These are phyloP conservation scores for Flaveria linearis DNA, from an alignment of 129 eudicot genomes.

Conservation along the genomic window DNA sequence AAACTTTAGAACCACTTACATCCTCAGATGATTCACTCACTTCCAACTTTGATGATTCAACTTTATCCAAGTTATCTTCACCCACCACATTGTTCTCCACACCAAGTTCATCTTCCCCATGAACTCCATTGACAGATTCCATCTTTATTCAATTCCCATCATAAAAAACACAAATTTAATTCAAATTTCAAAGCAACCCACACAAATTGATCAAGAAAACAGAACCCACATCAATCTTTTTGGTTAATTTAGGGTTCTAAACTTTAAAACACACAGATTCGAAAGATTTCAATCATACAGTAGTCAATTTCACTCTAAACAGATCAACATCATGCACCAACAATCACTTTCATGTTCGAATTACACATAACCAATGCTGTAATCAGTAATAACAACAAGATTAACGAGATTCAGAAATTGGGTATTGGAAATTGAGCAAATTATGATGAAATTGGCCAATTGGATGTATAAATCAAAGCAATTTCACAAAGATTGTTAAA, in stretches of 20 bases:
- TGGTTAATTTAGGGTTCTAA: background rate
- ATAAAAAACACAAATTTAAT: constrained; percentile 21
- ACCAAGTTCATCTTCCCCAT: constrained; percentile 48
- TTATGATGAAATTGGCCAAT: constrained; percentile 22
- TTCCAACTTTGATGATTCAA: constrained; percentile 35
- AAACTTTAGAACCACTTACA: constrained; percentile 36
- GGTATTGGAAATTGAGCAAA: constrained; percentile 16
- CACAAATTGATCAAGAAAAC: constrained; percentile 14
- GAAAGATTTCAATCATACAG: background rate
- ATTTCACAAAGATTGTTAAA: constrained; percentile 2
- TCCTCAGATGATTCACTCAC: constrained; percentile 43
- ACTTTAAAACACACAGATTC: constrained; percentile 24
- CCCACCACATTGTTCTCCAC: constrained; percentile 34
- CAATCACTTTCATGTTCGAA: constrained; percentile 33
- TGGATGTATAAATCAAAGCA: constrained; percentile 21
- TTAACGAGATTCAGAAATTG: constrained; percentile 20
- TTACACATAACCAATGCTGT: constrained; percentile 11
- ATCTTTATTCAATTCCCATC: constrained; percentile 35
- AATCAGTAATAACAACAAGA: constrained; percentile 28
- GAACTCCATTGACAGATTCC: constrained; percentile 68
- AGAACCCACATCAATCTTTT: constrained; percentile 19
- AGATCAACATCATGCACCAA: constrained; percentile 24
- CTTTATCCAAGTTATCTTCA: constrained; percentile 30
- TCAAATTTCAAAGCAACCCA: constrained; percentile 6
- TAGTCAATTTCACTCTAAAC: constrained; percentile 30